Evolutionary conservation across 345 rosid genomes (phyloP).

Genomic region (Gossypium longicalyx): DNA sequence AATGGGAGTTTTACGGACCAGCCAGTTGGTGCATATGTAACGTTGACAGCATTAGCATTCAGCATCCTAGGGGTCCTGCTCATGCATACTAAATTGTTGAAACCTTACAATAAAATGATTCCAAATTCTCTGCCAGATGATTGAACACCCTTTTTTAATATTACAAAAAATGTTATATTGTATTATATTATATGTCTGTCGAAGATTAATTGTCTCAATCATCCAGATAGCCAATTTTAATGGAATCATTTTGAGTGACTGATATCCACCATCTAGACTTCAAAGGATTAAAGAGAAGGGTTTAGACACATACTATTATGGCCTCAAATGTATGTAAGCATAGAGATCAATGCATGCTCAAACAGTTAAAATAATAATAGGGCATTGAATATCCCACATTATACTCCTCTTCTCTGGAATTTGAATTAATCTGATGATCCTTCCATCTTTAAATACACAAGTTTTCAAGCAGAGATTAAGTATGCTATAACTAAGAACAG

Average conservation of each 20-base stretch:
- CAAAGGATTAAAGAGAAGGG: no score
- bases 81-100: background rate
- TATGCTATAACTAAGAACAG: slow-evolving; percentile 5
- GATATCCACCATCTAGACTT: background rate
- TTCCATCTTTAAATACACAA: background rate
- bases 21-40: background rate
- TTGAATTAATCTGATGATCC: background rate
- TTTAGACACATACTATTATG: background rate
- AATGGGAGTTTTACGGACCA: background rate
- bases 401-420: background rate
- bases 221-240: background rate
- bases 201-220: slow-evolving; percentile 4
- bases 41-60: background rate
- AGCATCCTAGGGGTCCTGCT: background rate
- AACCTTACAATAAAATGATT: background rate
- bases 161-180: background rate
- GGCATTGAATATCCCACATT: slow-evolving; percentile 12
- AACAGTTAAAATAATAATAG: background rate
- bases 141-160: background rate
- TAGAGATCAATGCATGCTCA: background rate
- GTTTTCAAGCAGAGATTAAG: background rate
- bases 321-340: background rate
- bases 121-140: background rate
- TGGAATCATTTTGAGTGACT: background rate
- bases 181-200: background rate